Evolutionary conservation across 2,329 filamentous ascomycete species (phyloP).

Genomic region (Colletotrichum endophyticum): DNA sequence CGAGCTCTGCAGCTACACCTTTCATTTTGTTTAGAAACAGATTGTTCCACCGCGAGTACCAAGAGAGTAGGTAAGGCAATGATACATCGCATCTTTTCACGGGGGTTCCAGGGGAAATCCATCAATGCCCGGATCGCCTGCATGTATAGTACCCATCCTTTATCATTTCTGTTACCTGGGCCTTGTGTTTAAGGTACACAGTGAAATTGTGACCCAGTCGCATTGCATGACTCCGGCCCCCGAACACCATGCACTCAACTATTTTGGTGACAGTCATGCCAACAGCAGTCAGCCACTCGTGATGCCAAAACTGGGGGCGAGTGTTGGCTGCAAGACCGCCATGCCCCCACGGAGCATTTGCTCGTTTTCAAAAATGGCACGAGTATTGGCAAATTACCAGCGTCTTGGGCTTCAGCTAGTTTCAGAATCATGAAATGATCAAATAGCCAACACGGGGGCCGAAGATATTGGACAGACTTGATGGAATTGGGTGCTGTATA

Average conservation of each 20-base stretch:
- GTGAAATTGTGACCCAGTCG: background rate
- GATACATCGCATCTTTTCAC: background rate
- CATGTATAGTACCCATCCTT: background rate
- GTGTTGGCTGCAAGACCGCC: rapidly evolving
- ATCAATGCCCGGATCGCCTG: background rate
- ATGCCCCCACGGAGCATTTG: background rate
- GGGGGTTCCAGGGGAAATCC: rapidly evolving
- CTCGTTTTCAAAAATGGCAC: background rate
- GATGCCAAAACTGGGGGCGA: background rate
- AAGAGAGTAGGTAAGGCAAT: background rate
- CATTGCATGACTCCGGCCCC: background rate
- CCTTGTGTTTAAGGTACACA: background rate
- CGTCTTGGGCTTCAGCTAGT: background rate
- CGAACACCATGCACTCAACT: background rate
- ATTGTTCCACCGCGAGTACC: background rate
- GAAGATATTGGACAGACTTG: background rate
- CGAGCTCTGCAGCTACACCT: background rate
- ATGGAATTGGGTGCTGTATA: background rate
- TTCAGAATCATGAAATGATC: background rate
- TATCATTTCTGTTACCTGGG: background rate
- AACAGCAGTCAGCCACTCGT: background rate
- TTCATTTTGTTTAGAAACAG: rapidly evolving
- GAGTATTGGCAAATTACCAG: rapidly evolving
- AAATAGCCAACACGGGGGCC: background rate
- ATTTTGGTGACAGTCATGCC: background rate